Evolutionary conservation across 169 alveolate species (phyloP), one percentile per base, ranked within the genome.

Genomic region (Plasmodium chabaudi): DNA sequence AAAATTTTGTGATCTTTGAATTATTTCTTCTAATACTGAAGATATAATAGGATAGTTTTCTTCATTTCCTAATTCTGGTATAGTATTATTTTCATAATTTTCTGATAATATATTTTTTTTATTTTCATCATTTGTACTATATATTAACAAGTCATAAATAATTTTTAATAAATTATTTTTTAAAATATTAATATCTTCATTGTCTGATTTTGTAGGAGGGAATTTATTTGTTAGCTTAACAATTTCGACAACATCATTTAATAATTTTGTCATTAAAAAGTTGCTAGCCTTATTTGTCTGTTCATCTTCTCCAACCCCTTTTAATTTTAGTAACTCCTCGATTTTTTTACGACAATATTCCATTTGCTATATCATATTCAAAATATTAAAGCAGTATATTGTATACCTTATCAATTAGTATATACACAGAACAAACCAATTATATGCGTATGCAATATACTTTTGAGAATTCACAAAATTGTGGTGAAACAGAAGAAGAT

Each of bases 311-410:
- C 27, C 25, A 0, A 46, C 19, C 9, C 9, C 44, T 9, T 69
- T 86, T 17, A 73, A 88, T 72, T 64, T 87, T 47, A 88, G 15
- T 44, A 92, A 49, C 19, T 69, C 86, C 27, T 87, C 89, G 19
- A 72, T 53, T 64, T 68, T 64, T 27, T 63, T 72, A 2, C 88
- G 55, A 60, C 77, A 86, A 25, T 65, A 25, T 44, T 86, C 92
- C 92, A 72, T 86, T 23, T 13, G 23, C 7, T 51, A 12, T 13
- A 51, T 51, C 59, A 15, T 51, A 51, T 51, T 51, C n/a, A 4
- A 51, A 51, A 0, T 1, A 4, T 2, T 15, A 15, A 0, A 13
- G 19, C 7, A 51, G 59, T 13, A n/a, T 49, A 10, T n/a, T 49
- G 7, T n/a, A n/a, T 6, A 49, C 59, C 6, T 27, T 27, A 1